Base-by-base conservation (phyloP, 192 early-diverging fungal genomes). In the Coemansia sp. region DNA sequence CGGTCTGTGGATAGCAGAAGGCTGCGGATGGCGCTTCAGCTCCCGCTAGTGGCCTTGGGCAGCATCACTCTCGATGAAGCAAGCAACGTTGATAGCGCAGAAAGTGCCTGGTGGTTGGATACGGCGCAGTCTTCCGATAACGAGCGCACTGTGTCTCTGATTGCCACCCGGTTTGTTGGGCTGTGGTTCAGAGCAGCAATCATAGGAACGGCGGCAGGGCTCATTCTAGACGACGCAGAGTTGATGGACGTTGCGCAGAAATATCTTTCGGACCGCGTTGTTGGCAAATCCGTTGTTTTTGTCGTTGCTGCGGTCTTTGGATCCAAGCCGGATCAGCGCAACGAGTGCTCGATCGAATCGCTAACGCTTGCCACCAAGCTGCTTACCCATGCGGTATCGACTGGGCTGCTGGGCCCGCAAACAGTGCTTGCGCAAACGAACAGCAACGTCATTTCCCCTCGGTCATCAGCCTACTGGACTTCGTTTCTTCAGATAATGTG, bases 141-240 rank as follows among this genome's bases (percentile, higher is more conserved):
- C 8, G 22, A 34, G 15, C 25, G 22, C 5, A 20, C 4, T 4
- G 42, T 46, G 15, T 23, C 32, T 19, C 38, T 9, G 42, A 61
- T 65, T 32, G 49, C 48, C 13, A 35, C 19, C 4, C 58, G 61
- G 61, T 63, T 60, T 43, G 36, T 70, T 42, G 76, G 67, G 0
- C 63, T 62, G 11, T 79, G 76, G 76, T 79, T 73, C 63, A 45
- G 63, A 6, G 54, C 59, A n/a, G 20, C 64, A 7, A 63, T 79
- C 22, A 33, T 79, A 23, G 67, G 56, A 19, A 41, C 52, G 1
- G 20, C 50, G 6, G 52, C 36, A 2, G 32, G 11, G 25, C 20
- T 17, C 20, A 59, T 25, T 45, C 42, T 61, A 29, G 25, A 9
- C 29, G 46, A 59, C 1, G 19, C 49, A 13, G 46, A 17, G 5